phyloP scores from a whole-genome alignment of 1,139 yeast species.

The Taphrina betulina region DNA sequence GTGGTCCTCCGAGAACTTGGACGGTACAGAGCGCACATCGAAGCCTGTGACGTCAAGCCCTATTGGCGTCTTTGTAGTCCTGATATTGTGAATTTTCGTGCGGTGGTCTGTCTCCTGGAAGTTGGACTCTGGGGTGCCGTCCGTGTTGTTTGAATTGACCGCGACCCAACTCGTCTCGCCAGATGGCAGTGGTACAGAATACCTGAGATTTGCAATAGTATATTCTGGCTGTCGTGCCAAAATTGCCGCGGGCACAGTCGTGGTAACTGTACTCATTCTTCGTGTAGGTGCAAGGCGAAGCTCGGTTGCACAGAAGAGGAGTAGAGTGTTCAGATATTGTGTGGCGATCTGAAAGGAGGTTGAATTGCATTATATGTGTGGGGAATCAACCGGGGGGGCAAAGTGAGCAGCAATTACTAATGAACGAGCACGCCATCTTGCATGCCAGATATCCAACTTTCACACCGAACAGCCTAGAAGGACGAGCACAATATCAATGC shows the following conservation, averaged over 20 bases:
- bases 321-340: too few relatives aligned
- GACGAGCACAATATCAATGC: too few relatives aligned
- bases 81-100: constrained; percentile 10
- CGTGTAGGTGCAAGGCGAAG: too few relatives aligned
- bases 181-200: background rate
- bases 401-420: too few relatives aligned
- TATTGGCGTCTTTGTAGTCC: constrained; percentile 7
- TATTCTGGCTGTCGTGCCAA: constrained; percentile 2
- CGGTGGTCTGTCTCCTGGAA: constrained; percentile 2
- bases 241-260: background rate
- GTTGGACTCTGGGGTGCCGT: constrained; percentile 16
- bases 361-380: too few relatives aligned
- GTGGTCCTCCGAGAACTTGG: constrained; percentile 2
- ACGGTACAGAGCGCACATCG: constrained; percentile 1
- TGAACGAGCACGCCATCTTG: too few relatives aligned
- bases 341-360: too few relatives aligned
- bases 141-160: constrained; percentile 2
- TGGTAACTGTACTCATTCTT: constrained; percentile 2
- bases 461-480: too few relatives aligned
- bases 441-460: too few relatives aligned
- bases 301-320: too few relatives aligned
- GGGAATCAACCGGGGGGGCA: too few relatives aligned
- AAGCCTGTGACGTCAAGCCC: constrained; percentile 12
- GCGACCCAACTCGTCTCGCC: constrained; percentile 5
- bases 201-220: constrained; percentile 1